Conservation (phyloP, 2,329 filamentous ascomycete genomes). For the Rhinocladiella similis region DNA sequence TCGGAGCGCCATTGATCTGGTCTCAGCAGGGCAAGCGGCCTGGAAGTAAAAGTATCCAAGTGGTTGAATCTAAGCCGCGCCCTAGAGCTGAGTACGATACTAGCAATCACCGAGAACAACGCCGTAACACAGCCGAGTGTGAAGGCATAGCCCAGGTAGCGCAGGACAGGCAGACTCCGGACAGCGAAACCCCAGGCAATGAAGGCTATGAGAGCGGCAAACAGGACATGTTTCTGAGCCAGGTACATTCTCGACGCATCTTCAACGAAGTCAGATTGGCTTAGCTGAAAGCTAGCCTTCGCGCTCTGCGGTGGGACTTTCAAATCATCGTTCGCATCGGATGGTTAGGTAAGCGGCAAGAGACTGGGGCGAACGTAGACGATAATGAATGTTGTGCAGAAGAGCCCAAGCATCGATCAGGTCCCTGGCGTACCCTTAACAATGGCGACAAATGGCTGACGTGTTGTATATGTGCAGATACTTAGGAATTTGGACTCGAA, state of each 20-base stretch:
- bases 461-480: not conserved
- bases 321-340: conserved; percentile 8
- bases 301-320: conserved; percentile 8
- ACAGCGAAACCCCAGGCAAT: conserved; percentile 85
- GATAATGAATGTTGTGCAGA: not conserved
- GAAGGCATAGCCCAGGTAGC: conserved; percentile 85
- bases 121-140: conserved; percentile 63
- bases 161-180: conserved; percentile 78
- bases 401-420: not conserved
- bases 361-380: not conserved
- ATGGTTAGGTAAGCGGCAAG: not conserved
- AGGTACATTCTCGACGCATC: conserved; percentile 41
- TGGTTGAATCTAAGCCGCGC: conserved; percentile 40
- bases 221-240: conserved; percentile 43
- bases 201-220: conserved; percentile 51
- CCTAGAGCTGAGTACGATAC: conserved; percentile 44
- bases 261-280: conserved; percentile 11
- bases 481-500: not conserved
- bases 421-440: too few relatives aligned
- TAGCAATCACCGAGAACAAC: conserved; percentile 60
- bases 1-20: conserved; percentile 69
- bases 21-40: conserved; percentile 57
- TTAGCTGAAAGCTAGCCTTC: conserved; percentile 14
- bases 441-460: too few relatives aligned
- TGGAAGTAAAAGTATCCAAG: conserved; percentile 44